phyloP scores from a whole-genome alignment of 371 early-diverging fungal species.

The Saksenaea vasiformis region DNA sequence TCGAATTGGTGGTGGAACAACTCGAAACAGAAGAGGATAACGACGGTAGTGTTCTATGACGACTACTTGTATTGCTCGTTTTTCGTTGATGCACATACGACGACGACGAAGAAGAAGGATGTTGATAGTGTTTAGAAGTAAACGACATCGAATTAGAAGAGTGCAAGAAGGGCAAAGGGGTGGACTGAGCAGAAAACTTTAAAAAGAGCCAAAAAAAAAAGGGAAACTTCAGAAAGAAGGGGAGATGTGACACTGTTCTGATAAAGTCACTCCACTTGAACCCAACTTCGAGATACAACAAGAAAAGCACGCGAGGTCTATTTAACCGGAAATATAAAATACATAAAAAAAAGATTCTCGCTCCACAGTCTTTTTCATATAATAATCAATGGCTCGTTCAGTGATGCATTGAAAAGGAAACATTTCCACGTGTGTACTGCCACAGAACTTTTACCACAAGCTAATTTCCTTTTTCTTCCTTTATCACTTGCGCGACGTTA shows the following conservation, averaged over 20 bases:
- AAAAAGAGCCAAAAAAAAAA: not conserved
- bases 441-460: not conserved
- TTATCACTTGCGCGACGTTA: not conserved
- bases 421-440: not conserved
- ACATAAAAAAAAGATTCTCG: constrained; percentile 1
- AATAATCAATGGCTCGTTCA: constrained; percentile 4
- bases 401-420: not conserved
- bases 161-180: not conserved
- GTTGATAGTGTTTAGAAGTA: not conserved
- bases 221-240: not conserved
- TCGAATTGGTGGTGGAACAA: constrained; percentile 13
- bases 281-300: not conserved
- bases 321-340: constrained; percentile 1
- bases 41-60: constrained; percentile 13
- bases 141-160: not conserved
- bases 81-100: not conserved
- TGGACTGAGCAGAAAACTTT: not conserved
- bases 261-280: constrained; percentile 5
- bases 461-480: constrained; percentile 3
- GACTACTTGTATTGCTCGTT: constrained; percentile 1
- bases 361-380: not conserved
- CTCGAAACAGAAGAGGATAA: constrained; percentile 25
- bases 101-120: no score
- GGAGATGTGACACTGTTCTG: constrained; percentile 1
- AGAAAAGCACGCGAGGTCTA: not conserved